A percentile compares a stretch with the other conserved stretches of the same genome.
phyloP scores from a whole-genome alignment of 2,329 filamentous ascomycete genomes.

The Podosphaera fusca region DNA sequence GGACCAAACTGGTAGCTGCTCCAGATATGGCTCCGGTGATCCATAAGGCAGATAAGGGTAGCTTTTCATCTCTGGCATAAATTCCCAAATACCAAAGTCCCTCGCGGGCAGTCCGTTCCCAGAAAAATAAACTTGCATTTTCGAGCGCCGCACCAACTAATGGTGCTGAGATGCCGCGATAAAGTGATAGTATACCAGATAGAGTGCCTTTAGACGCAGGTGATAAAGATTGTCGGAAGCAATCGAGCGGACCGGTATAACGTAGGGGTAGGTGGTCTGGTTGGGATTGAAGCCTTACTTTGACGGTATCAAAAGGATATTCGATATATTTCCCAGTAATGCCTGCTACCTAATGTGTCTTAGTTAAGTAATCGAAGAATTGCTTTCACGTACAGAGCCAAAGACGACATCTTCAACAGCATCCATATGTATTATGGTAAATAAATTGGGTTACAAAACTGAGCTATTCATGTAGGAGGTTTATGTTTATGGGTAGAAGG shows the following conservation, averaged over 20 bases:
- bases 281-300: constrained; percentile 92
- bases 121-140: constrained; percentile 81
- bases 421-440: constrained; percentile 18
- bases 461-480: neutral
- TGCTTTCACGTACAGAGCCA: constrained; percentile 42
- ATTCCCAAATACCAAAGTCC: constrained; percentile 31
- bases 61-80: constrained; percentile 27
- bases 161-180: constrained; percentile 81
- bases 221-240: constrained; percentile 67
- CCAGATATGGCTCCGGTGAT: constrained; percentile 70
- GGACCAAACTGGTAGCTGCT: constrained; percentile 67
- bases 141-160: constrained; percentile 79
- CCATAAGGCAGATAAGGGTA: constrained; percentile 56
- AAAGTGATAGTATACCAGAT: constrained; percentile 44
- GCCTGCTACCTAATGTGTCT: constrained; percentile 39
- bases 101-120: constrained; percentile 54
- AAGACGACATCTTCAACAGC: constrained; percentile 71
- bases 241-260: constrained; percentile 76
- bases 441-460: neutral
- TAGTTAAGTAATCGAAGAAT: neutral
- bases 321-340: constrained; percentile 89
- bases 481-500: neutral
- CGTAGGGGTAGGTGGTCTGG: constrained; percentile 59
- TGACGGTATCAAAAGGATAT: constrained; percentile 96
- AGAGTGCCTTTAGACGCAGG: constrained; percentile 24